phyloP scores from a whole-genome alignment of 805 yeast genomes.

The Monosporozyma servazzii region DNA sequence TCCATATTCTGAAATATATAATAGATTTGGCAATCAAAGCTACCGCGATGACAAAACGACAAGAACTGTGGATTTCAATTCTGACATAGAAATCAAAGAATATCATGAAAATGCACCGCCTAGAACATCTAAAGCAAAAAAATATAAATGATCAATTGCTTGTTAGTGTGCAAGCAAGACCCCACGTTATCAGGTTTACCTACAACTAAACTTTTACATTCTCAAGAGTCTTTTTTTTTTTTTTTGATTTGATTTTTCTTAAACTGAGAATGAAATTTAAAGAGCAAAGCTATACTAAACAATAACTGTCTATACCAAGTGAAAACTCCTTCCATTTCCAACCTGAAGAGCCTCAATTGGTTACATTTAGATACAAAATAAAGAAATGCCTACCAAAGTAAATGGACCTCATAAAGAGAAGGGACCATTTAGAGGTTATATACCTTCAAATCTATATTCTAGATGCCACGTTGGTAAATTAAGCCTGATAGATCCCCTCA shows the following conservation, averaged over 20 bases:
- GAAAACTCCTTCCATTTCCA: not conserved
- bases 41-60: no score
- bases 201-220: no score
- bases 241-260: not conserved
- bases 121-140: not conserved
- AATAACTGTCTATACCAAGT: not conserved
- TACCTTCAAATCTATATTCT: conserved; percentile 9
- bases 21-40: no score
- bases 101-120: no score
- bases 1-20: no score
- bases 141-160: no score
- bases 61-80: not conserved
- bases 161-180: no score
- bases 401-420: not conserved
- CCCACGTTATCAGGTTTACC: no score
- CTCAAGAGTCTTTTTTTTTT: not conserved
- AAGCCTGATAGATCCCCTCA: conserved; percentile 5
- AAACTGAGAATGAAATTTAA: not conserved
- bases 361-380: not conserved
- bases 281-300: not conserved
- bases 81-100: not conserved
- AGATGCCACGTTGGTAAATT: conserved; percentile 8
- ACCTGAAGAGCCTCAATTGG: not conserved
- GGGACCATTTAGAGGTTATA: conserved; percentile 12
- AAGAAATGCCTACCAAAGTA: not conserved